Percentiles rank a stretch among this genome's conserved stretches.
Evolutionary conservation across 495 filamentous ascomycete genomes (phyloP).

Genomic region (Neurospora sp.): DNA sequence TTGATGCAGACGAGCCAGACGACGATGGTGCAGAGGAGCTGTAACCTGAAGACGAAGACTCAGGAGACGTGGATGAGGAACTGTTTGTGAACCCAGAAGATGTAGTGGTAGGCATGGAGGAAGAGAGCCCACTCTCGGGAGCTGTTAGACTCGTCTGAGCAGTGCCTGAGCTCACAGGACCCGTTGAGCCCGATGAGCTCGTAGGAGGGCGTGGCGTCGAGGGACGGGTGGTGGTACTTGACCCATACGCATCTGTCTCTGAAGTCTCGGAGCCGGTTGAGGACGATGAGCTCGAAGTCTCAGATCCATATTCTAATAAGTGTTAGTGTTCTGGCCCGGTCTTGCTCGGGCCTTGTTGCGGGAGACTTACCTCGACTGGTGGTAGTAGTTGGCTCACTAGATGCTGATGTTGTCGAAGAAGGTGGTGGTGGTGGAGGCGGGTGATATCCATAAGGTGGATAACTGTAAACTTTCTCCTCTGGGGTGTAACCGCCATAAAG

Average conservation of each 20-base stretch:
- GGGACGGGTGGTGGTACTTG: conserved; percentile 1
- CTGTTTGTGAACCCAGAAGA: background rate
- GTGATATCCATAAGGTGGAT: conserved; percentile 35
- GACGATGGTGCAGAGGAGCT: background rate
- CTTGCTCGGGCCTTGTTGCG: conserved; percentile 3
- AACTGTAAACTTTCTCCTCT: conserved; percentile 25
- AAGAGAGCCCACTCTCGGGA: background rate
- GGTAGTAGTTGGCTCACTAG: conserved; percentile 1
- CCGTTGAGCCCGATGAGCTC: background rate
- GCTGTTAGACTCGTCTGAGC: background rate
- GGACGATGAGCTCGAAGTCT: conserved; percentile 8
- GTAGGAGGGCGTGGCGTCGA: background rate
- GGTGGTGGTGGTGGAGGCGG: conserved; percentile 24
- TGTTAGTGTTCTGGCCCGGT: conserved; percentile 1
- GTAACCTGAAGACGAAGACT: background rate
- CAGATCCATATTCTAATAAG: conserved; percentile 3
- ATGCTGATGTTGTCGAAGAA: conserved; percentile 13
- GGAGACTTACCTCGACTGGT: conserved; percentile 2
- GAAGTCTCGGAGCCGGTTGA: conserved; percentile 8
- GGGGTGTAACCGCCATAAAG: conserved; percentile 15
- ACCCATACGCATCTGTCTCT: conserved; percentile 2
- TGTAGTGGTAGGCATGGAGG: background rate
- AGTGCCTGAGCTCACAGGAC: background rate
- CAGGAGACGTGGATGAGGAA: background rate
- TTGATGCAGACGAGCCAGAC: background rate